phyloP scores from a whole-genome alignment of 306 rosid species.

The Inga oerstediana region DNA sequence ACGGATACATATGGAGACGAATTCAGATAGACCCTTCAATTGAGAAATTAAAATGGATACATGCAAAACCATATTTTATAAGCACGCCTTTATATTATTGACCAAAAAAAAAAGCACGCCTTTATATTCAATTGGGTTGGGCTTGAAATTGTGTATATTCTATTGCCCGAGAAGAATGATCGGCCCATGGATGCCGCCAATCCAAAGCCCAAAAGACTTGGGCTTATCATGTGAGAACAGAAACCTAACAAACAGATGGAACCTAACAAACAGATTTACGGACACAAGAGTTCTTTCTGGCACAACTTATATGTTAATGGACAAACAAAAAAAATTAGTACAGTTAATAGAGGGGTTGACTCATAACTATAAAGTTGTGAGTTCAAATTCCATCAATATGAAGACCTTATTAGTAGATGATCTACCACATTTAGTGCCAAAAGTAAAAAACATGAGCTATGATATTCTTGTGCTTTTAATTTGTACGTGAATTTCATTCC shows the following conservation, averaged over 20 bases:
- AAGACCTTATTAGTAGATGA: too few species aligned
- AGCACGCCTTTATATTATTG: not conserved
- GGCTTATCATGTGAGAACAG: not conserved
- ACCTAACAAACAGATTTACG: not conserved
- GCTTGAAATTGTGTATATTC: not conserved
- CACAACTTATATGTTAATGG: not conserved
- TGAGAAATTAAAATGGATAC: not conserved
- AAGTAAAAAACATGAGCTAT: too few species aligned
- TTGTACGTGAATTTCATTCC: too few species aligned
- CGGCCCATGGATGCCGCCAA: not conserved
- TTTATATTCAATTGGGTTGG: not conserved
- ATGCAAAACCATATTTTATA: too few species aligned
- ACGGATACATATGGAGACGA: not conserved
- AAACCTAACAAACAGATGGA: not conserved
- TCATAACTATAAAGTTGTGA: too few species aligned
- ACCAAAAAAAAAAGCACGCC: too few species aligned
- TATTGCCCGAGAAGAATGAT: not conserved
- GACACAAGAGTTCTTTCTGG: not conserved
- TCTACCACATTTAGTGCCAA: too few species aligned
- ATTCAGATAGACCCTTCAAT: not conserved
- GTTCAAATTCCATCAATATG: too few species aligned
- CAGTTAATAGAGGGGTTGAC: too few species aligned
- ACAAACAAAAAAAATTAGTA: too few species aligned
- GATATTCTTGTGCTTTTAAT: too few species aligned
- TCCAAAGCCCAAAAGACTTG: not conserved